Percentiles rank a stretch among this genome's conserved stretches.
Conservation (phyloP, 1,139 yeast species). For the Yamadazyma songkhlaensis region DNA sequence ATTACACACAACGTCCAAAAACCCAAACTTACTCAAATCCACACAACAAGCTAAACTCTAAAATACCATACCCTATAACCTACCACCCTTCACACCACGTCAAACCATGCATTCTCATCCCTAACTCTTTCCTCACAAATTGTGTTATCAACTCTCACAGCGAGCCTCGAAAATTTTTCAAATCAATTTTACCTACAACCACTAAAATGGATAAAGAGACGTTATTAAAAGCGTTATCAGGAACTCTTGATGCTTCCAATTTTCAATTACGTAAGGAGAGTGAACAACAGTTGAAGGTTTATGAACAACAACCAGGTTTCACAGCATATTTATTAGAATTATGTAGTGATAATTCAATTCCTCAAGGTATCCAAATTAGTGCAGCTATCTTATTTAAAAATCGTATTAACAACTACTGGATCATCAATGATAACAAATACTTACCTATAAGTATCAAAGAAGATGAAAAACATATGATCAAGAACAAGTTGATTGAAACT, state of each 20-base stretch:
- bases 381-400: conserved; percentile 71
- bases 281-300: conserved; percentile 39
- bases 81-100: too few species aligned
- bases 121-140: too few species aligned
- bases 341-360: conserved; percentile 44
- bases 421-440: conserved; percentile 36
- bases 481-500: conserved; percentile 49
- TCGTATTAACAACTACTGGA: conserved; percentile 59
- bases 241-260: conserved; percentile 41
- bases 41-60: too few species aligned
- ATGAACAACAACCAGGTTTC: conserved; percentile 53
- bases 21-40: too few species aligned
- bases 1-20: too few species aligned
- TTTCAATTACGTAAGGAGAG: conserved; percentile 38
- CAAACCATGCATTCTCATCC: too few species aligned
- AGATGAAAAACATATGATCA: conserved; percentile 52
- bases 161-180: conserved; percentile 5
- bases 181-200: background rate
- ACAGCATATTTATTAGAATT: conserved; percentile 55
- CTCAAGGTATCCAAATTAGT: conserved; percentile 52
- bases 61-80: too few species aligned
- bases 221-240: conserved; percentile 38
- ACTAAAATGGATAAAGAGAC: conserved; percentile 42
- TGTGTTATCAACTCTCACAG: too few species aligned
- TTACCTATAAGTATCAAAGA: conserved; percentile 31